These are phyloP conservation scores for Podospora pseudocomata DNA, from an alignment of 495 filamentous ascomycete genomes.

Conservation along the genomic window DNA sequence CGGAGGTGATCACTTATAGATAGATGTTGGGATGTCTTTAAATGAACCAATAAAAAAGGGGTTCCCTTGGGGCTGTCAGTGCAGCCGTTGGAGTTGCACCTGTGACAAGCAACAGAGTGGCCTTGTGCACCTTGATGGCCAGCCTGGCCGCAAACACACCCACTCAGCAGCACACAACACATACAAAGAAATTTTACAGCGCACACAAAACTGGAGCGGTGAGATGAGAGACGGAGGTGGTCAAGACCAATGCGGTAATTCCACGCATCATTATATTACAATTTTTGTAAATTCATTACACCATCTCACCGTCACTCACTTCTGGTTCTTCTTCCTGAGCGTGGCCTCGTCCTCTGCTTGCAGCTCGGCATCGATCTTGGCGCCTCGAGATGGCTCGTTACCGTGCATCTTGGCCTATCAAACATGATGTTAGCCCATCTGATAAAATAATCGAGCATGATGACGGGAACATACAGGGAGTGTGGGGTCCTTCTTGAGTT, in stretches of 20 bases:
- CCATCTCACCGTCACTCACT: constrained; percentile 4
- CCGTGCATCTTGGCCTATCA: constrained; percentile 65
- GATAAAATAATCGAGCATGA: background rate
- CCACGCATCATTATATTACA: background rate
- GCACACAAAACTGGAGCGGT: background rate
- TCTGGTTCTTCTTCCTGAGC: constrained; percentile 58
- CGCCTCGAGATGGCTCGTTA: constrained; percentile 66
- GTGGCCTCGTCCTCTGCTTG: constrained; percentile 65
- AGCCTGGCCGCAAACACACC: background rate
- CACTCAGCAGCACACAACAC: background rate
- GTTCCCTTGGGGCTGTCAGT: background rate
- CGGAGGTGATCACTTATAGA: background rate
- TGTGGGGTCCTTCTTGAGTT: constrained; percentile 63
- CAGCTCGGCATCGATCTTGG: constrained; percentile 66
- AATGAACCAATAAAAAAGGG: background rate
- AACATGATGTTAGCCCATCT: constrained; percentile 10
- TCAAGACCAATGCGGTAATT: background rate
- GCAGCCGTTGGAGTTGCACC: background rate
- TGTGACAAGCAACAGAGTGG: background rate
- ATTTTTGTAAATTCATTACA: background rate
- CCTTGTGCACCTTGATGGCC: constrained; percentile 3
- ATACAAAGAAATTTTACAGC: constrained; percentile 1
- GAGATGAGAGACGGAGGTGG: background rate
- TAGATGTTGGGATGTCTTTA: background rate
- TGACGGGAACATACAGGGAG: constrained; percentile 53